Percentiles rank a stretch among this genome's conserved stretches.
Evolutionary conservation across 345 rosid species (phyloP).

Genomic region (Heritiera fomes): DNA sequence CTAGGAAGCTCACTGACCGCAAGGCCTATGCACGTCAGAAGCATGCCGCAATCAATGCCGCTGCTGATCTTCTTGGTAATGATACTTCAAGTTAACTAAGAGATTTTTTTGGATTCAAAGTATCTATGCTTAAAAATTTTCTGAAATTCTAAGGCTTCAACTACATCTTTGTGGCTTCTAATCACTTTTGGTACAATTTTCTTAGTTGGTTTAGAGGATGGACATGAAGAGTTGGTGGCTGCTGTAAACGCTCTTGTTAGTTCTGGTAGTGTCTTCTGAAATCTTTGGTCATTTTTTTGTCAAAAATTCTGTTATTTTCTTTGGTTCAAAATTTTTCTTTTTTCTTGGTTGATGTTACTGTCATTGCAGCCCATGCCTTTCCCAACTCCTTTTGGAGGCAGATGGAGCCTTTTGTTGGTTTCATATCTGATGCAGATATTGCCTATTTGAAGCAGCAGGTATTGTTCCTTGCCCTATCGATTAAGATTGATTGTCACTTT

Average conservation of each 20-base stretch:
- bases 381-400: constrained; percentile 73
- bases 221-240: constrained; percentile 78
- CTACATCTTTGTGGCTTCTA: constrained; percentile 23
- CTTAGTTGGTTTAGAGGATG: constrained; percentile 76
- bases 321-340: neutral
- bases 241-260: constrained; percentile 75
- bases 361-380: constrained; percentile 55
- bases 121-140: neutral
- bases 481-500: constrained; percentile 10
- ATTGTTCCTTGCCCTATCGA: constrained; percentile 15
- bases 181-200: constrained; percentile 35
- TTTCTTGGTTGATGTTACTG: constrained; percentile 37
- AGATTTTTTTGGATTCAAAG: constrained; percentile 13
- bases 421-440: constrained; percentile 66
- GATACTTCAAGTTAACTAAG: constrained; percentile 27
- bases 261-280: constrained; percentile 47
- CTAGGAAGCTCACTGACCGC: constrained; percentile 90
- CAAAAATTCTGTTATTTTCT: constrained; percentile 1
- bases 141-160: neutral
- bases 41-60: constrained; percentile 49
- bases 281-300: constrained; percentile 22
- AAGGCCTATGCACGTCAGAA: constrained; percentile 78
- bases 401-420: constrained; percentile 76
- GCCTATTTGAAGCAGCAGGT: constrained; percentile 76
- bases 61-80: constrained; percentile 82